These are phyloP conservation scores for Endogone sp. DNA, from an alignment of 192 early-diverging fungal species.

Conservation along the genomic window DNA sequence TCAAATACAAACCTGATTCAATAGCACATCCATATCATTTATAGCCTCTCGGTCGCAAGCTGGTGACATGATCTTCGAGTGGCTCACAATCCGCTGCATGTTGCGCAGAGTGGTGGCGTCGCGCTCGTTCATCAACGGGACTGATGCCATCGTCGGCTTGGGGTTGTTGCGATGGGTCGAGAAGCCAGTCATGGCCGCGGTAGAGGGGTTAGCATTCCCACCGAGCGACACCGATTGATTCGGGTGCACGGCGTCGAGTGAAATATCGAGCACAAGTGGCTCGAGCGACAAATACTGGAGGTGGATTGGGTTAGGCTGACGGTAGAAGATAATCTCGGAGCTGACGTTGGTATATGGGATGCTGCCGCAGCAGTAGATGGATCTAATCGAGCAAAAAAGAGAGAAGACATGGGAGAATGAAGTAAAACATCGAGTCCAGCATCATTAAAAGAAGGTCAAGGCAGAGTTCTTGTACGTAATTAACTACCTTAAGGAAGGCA, in stretches of 20 bases:
- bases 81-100: background rate
- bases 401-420: background rate
- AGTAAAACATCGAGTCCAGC: background rate
- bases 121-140: background rate
- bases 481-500: background rate
- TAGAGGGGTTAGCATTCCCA: constrained; percentile 2
- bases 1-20: constrained; percentile 56
- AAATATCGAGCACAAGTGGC: constrained; percentile 64
- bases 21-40: constrained; percentile 32
- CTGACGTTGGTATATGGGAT: background rate
- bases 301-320: constrained; percentile 49
- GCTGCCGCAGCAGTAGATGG: background rate
- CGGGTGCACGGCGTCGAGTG: constrained; percentile 9
- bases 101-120: background rate
- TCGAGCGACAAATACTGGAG: constrained; percentile 67
- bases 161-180: background rate
- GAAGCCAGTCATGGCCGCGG: background rate
- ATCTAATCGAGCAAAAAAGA: background rate
- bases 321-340: constrained; percentile 41
- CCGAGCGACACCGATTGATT: background rate
- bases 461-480: too few species aligned
- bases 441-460: too few species aligned
- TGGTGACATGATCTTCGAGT: background rate
- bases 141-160: background rate
- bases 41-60: background rate